Percentiles rank a stretch among this genome's conserved stretches.
Evolutionary conservation across 164 flowering plant genomes (phyloP).

Genomic region (Tinospora cordifolia): DNA sequence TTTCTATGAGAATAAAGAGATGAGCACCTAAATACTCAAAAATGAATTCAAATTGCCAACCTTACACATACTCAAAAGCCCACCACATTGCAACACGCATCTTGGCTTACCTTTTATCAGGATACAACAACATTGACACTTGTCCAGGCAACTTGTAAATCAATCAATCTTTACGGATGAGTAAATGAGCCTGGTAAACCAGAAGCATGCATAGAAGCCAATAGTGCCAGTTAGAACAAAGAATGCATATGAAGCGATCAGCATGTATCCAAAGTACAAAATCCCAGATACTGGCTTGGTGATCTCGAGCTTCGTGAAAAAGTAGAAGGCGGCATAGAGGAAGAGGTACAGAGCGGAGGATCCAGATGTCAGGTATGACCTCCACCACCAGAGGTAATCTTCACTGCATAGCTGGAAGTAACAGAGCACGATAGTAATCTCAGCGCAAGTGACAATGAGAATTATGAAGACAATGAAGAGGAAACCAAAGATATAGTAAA

Average conservation of each 20-base stretch:
- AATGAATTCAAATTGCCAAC: not conserved
- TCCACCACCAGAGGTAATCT: constrained; percentile 65
- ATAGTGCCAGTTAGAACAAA: constrained; percentile 54
- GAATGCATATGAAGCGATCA: constrained; percentile 51
- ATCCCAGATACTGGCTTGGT: constrained; percentile 51
- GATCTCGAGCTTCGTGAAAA: constrained; percentile 59
- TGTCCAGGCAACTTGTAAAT: not conserved
- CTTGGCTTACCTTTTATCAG: too few species aligned
- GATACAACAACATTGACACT: too few species aligned
- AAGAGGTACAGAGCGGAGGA: constrained; percentile 57
- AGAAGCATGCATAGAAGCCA: constrained; percentile 55
- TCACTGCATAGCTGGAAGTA: constrained; percentile 61
- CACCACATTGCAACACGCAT: not conserved
- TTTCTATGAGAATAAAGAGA: not conserved
- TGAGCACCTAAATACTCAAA: not conserved
- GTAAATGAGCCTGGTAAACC: constrained; percentile 61
- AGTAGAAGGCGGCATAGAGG: constrained; percentile 53
- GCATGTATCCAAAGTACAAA: constrained; percentile 59
- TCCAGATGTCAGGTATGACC: constrained; percentile 50
- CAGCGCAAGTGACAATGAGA: constrained; percentile 53
- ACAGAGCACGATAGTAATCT: constrained; percentile 51
- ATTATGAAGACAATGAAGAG: constrained; percentile 49
- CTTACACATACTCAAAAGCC: not conserved
- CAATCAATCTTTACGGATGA: constrained; percentile 56
- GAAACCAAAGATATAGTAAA: constrained; percentile 61